Evolutionary conservation across 768 basidiomycete genomes (phyloP), one percentile per base, ranked within the genome.

Genomic region (Lyophyllum semitale): DNA sequence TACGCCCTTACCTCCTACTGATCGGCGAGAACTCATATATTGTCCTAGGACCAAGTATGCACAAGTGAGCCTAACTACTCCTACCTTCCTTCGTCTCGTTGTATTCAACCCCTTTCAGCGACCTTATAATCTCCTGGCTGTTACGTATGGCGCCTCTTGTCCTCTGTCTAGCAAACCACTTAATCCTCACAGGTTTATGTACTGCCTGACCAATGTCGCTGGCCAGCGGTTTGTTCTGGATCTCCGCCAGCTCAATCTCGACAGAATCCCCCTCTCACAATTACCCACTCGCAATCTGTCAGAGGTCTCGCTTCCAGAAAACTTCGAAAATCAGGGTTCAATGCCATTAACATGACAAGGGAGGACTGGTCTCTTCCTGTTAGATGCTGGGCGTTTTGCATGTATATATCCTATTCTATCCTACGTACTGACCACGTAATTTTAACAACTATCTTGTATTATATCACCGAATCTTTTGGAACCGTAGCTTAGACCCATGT

Each of bases 201-300:
- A 45, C 13, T 45, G 42, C 18, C 15, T 38, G 18, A 53, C 53
- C 37, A 38, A 26, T 37, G 44, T 66, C 11, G 60, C 57, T 8
- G 60, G 62, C 9, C 64, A 66, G 43, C 50, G 60, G 15, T 57
- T 63, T 40, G 64, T 66, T 26, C 42, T 63, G 45, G 58, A 63
- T 22, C 44, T 66, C 12, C 60, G 59, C 30, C 29, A 30, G 12
- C 49, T 55, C 27, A 59, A 54, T 53, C 20, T 50, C 62, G 45
- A 61, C 54, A 47, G 53, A 40, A 8, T 5, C 2, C 18, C 33
- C 15, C 13, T 15, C 23, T 48, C 46, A n/a, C 45, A 38, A 26
- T 15, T 49, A 25, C 23, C 48, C 22, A 20, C 22, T 3, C 12
- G 38, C 8, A 11, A 23, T 4, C 22, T 37, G 20, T 38, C 33